Conservation (phyloP, 1,284 basidiomycete species). For the Malassezia sp. region DNA sequence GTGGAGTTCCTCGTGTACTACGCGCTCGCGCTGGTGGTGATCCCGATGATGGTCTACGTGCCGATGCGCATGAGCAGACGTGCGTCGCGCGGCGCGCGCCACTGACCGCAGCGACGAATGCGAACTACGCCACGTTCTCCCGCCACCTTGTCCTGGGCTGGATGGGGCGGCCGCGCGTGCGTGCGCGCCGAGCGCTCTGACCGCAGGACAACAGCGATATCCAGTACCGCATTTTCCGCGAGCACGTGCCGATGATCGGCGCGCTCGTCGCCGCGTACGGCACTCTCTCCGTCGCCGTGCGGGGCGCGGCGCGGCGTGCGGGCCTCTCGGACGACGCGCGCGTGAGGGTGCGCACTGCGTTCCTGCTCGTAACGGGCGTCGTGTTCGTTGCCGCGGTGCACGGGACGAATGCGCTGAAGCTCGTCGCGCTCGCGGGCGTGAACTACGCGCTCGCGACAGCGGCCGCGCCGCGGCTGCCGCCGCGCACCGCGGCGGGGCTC, state of each 20-base stretch:
- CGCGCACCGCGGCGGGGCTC: not conserved
- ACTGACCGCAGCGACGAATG: conserved; percentile 55
- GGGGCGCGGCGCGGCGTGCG: not conserved
- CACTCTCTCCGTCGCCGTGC: conserved; percentile 33
- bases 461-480: not conserved
- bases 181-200: conserved; percentile 20
- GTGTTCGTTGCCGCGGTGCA: conserved; percentile 68
- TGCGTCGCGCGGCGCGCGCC: too few relatives aligned
- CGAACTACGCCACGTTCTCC: conserved; percentile 61
- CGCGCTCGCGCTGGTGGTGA: conserved; percentile 55
- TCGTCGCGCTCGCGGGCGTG: conserved; percentile 58
- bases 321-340: too few relatives aligned
- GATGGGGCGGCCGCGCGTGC: conserved; percentile 50
- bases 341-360: conserved; percentile 29
- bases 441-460: conserved; percentile 58
- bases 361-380: conserved; percentile 54
- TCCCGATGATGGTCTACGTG: conserved; percentile 70
- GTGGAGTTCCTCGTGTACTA: conserved; percentile 73
- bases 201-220: conserved; percentile 48
- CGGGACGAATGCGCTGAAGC: conserved; percentile 71
- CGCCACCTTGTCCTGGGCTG: conserved; percentile 55
- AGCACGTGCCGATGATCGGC: conserved; percentile 37
- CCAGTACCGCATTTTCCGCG: conserved; percentile 48
- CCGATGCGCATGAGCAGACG: conserved; percentile 68
- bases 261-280: conserved; percentile 38